Conservation (phyloP, 163 green algal species). For the Scenedesmus sp. region DNA sequence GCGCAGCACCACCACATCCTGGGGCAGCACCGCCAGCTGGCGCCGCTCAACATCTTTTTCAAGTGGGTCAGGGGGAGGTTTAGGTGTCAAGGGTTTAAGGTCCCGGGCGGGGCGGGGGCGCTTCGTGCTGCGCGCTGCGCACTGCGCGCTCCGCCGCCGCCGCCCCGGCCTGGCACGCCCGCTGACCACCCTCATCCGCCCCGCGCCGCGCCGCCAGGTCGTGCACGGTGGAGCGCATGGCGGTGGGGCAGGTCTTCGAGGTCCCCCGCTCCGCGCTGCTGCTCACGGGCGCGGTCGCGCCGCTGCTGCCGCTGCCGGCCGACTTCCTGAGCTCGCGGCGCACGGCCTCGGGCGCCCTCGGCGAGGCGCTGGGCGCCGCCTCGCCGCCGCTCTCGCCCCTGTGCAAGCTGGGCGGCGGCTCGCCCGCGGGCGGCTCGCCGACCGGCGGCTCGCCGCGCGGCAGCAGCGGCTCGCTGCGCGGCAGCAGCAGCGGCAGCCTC, state of each 20-base stretch:
- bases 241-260: slow-evolving; percentile 5
- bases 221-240: slow-evolving; percentile 20
- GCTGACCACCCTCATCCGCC: not conserved
- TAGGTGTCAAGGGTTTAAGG: no score
- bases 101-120: no score
- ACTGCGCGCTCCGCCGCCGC: not conserved
- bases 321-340: no score
- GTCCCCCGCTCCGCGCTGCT: slow-evolving; percentile 29
- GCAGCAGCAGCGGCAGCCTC: slow-evolving; percentile 10
- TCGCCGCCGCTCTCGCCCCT: no score
- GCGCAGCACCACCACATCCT: slow-evolving; percentile 43
- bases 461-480: not conserved
- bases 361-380: no score
- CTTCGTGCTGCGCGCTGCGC: not conserved
- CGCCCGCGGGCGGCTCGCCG: no score
- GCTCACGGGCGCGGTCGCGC: slow-evolving; percentile 16
- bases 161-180: not conserved
- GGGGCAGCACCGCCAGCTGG: slow-evolving; percentile 39
- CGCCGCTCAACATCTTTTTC: slow-evolving; percentile 46
- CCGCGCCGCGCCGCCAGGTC: not conserved
- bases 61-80: not conserved
- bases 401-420: no score
- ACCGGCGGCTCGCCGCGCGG: no score
- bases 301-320: not conserved
- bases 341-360: no score